phyloP scores from a whole-genome alignment of 345 rosid species.

The Eutrema heterophyllum region DNA sequence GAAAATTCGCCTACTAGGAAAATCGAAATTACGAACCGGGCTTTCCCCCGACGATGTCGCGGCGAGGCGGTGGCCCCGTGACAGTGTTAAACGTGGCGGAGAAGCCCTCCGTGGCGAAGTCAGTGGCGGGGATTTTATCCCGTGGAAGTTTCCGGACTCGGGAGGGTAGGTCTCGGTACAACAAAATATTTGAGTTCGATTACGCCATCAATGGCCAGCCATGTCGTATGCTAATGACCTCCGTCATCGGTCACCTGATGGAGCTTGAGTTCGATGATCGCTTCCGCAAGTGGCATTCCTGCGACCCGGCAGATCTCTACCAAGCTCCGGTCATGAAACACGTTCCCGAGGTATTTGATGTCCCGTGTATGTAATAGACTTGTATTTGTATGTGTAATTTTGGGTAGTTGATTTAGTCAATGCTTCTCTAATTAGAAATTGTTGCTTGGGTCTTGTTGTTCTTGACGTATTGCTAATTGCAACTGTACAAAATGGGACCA shows the following conservation, averaged over 20 bases:
- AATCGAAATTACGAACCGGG: slow-evolving; percentile 7
- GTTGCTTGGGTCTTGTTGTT: not conserved
- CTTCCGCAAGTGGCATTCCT: slow-evolving; percentile 92
- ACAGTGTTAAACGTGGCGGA: slow-evolving; percentile 88
- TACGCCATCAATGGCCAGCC: slow-evolving; percentile 73
- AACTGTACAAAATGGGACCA: not conserved
- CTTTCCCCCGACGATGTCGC: slow-evolving; percentile 37
- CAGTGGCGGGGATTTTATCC: slow-evolving; percentile 72
- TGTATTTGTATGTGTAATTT: not conserved
- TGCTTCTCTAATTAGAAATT: not conserved
- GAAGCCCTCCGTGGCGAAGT: slow-evolving; percentile 98
- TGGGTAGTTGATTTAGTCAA: not conserved
- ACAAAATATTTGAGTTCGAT: slow-evolving; percentile 87
- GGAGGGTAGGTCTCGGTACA: slow-evolving; percentile 91
- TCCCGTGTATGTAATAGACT: not conserved
- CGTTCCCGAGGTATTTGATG: slow-evolving; percentile 68
- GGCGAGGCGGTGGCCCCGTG: slow-evolving; percentile 50
- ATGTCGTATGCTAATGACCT: slow-evolving; percentile 88
- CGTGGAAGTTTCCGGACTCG: slow-evolving; percentile 62
- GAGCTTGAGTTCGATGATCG: slow-evolving; percentile 92
- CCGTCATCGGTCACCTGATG: slow-evolving; percentile 94
- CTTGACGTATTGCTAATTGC: not conserved
- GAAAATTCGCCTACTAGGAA: not conserved
- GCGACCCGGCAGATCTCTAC: slow-evolving; percentile 88
- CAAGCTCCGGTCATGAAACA: slow-evolving; percentile 67